phyloP scores from a whole-genome alignment of 106 monocot species.

The Xerophyta viscosa region DNA sequence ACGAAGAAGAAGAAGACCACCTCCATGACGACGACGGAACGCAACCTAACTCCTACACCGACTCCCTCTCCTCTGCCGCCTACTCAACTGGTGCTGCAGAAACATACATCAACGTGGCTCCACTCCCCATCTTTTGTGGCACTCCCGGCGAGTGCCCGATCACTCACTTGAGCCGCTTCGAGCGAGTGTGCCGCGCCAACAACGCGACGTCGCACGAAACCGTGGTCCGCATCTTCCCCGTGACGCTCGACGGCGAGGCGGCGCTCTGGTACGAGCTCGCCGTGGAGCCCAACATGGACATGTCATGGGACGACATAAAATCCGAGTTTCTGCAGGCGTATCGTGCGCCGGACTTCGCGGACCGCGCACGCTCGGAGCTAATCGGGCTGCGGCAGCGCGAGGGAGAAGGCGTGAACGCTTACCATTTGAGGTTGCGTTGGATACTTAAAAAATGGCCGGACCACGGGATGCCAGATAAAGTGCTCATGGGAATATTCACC shows the following conservation, averaged over 20 bases:
- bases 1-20: background rate
- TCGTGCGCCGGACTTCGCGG: slow-evolving; percentile 3
- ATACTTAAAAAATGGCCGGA: slow-evolving; percentile 69
- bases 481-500: slow-evolving; percentile 54
- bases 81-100: background rate
- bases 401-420: slow-evolving; percentile 15
- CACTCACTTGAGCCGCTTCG: slow-evolving; percentile 41
- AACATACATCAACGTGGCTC: slow-evolving; percentile 3
- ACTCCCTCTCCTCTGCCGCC: background rate
- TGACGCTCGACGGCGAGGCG: slow-evolving; percentile 35
- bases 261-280: slow-evolving; percentile 48
- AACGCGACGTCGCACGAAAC: slow-evolving; percentile 12
- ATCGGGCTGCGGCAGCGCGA: slow-evolving; percentile 15
- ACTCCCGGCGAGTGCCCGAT: slow-evolving; percentile 1
- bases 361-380: slow-evolving; percentile 11
- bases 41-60: background rate
- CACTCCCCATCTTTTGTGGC: slow-evolving; percentile 4
- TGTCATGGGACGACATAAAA: slow-evolving; percentile 30
- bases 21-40: background rate
- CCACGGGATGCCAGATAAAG: slow-evolving; percentile 48
- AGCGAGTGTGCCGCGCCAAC: slow-evolving; percentile 31
- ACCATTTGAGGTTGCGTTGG: slow-evolving; percentile 22
- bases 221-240: slow-evolving; percentile 34
- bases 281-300: slow-evolving; percentile 16
- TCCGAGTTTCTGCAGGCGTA: slow-evolving; percentile 16